These are phyloP conservation scores for Ananas comosus DNA, from an alignment of 176 grass and related monocot species.

Conservation along the genomic window DNA sequence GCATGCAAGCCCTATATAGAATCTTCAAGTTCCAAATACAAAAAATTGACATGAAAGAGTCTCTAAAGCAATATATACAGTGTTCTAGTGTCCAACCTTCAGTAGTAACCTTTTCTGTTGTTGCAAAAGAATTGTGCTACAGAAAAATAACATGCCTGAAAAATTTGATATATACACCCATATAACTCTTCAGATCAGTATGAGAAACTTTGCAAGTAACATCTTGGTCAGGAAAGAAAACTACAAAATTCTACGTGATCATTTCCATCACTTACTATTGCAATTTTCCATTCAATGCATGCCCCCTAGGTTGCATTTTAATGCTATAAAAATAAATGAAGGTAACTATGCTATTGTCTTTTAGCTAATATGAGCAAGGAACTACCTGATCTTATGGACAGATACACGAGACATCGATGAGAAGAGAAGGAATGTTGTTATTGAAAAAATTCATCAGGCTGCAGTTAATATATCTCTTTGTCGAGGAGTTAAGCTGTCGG, in stretches of 20 bases:
- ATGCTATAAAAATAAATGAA: neutral
- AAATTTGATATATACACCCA: too few species aligned
- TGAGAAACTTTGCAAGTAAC: too few species aligned
- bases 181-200: too few species aligned
- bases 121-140: too few species aligned
- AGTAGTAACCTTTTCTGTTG: too few species aligned
- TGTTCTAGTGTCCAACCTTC: too few species aligned
- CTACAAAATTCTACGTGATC: neutral
- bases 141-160: too few species aligned
- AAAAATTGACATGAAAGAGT: too few species aligned
- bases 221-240: too few species aligned
- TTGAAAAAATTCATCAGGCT: conserved; percentile 56
- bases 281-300: neutral
- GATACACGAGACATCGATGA: conserved; percentile 80
- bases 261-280: neutral
- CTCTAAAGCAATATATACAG: too few species aligned
- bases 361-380: neutral
- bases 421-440: conserved; percentile 72
- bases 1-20: too few species aligned
- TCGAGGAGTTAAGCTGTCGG: conserved; percentile 53
- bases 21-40: too few species aligned
- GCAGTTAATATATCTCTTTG: conserved; percentile 55
- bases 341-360: neutral
- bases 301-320: neutral
- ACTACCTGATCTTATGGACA: conserved; percentile 21